A percentile compares a stretch with the other conserved stretches of the same genome.
Evolutionary conservation across 352 stramenopile genomes (phyloP).

Genomic region (Phytophthora sojae): DNA sequence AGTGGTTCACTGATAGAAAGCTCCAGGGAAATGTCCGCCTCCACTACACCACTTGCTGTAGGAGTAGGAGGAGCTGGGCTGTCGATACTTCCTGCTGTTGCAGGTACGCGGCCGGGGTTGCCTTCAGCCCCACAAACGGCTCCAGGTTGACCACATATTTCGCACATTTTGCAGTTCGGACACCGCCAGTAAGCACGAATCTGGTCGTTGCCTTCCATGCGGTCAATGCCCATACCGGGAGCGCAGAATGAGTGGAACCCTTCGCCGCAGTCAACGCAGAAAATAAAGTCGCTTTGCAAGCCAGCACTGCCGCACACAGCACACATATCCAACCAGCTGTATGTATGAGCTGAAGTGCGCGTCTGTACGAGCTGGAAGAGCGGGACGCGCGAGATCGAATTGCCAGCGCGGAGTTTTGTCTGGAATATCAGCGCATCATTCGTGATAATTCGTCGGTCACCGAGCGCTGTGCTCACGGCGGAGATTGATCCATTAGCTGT

Average conservation of each 20-base stretch:
- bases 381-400: conserved; percentile 68
- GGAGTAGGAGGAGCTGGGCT: conserved; percentile 1
- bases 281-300: conserved; percentile 85
- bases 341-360: conserved; percentile 81
- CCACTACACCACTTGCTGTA: conserved; percentile 7
- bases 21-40: conserved; percentile 5
- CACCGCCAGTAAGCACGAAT: conserved; percentile 92
- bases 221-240: conserved; percentile 44
- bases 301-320: conserved; percentile 91
- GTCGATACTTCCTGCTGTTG: conserved; percentile 34
- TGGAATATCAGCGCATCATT: conserved; percentile 59
- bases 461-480: conserved; percentile 6
- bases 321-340: conserved; percentile 94
- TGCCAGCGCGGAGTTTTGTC: conserved; percentile 64
- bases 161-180: conserved; percentile 96
- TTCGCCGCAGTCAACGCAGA: conserved; percentile 97
- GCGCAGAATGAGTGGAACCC: conserved; percentile 95
- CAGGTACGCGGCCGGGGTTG: conserved; percentile 14
- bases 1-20: conserved; percentile 34
- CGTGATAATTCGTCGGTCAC: conserved; percentile 27
- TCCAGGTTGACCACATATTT: conserved; percentile 86
- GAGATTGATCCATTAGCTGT: conserved; percentile 7
- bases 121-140: conserved; percentile 21
- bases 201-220: conserved; percentile 46
- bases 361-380: conserved; percentile 83